Evolutionary conservation across 2,329 filamentous ascomycete genomes (phyloP), one percentile per base, ranked within the genome.

Genomic region (Elsinoe ampelina): DNA sequence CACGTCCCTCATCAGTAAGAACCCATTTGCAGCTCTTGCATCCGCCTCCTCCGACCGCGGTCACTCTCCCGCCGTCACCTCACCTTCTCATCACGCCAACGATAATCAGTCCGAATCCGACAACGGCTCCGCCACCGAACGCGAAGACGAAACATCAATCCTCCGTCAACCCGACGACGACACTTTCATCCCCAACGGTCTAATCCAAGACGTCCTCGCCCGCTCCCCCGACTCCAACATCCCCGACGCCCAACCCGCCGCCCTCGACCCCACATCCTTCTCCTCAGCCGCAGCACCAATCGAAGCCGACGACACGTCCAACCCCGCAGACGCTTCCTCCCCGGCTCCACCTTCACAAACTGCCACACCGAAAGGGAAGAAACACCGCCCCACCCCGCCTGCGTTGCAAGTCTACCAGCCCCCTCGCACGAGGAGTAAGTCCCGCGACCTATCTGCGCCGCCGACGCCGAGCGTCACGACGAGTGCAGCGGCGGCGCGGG

Each of bases 121-220:
- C 17, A 22, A 42, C 30, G 52, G 20, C 36, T 26, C 26, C 32
- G 36, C 35, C 12, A 41, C 50, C 20, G 36, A 54, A 17, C 32
- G 20, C 32, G 34, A 54, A n/a, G 45, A 35, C 45, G n/a, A 35
- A 6, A 39, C 36, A 3, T 55, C 52, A 13, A 15, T 45, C 13
- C 52, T 55, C 20, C 35, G 52, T 11, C 38, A 55, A 22, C 20
- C 39, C 7, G 32, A 47, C 42, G 54, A 56, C 32, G 54, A 56
- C 26, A 42, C 39, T 20, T 48, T 48, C 20, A 36, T 56, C 13
- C 39, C 54, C 26, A 56, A 56, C 34, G 54, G 54, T 17, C 32
- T 45, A 30, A 56, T 56, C 30, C 54, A 56, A 20, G 48, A 52
- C 19, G 48, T 39, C 17, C 48, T 52, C 8, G 12, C 45, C 5